Percentiles rank a stretch among this genome's conserved stretches.
phyloP scores from a whole-genome alignment of 164 flowering plant genomes.

The Taxillus chinensis region DNA sequence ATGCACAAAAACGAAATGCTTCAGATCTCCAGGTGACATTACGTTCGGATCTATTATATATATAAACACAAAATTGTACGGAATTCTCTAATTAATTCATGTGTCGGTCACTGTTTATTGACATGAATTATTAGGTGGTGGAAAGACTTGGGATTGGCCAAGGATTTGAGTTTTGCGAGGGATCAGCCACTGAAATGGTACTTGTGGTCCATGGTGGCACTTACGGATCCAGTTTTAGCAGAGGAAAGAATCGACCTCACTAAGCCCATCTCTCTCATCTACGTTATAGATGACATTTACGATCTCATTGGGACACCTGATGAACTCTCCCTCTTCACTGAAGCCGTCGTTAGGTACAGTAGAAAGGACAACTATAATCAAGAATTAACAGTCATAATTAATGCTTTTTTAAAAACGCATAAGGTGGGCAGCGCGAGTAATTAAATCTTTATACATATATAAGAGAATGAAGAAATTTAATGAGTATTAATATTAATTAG shows the following conservation, averaged over 20 bases:
- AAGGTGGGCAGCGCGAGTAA: too few species aligned
- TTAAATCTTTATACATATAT: too few species aligned
- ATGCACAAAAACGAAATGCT: background rate
- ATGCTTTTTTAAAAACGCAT: too few species aligned
- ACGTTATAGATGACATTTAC: conserved; percentile 1
- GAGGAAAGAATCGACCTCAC: background rate
- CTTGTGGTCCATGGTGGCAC: background rate
- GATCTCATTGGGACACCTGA: background rate
- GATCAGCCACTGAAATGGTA: background rate
- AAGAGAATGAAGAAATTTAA: too few species aligned
- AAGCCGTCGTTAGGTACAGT: background rate
- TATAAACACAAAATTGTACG: background rate
- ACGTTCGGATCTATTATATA: background rate
- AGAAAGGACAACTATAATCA: background rate
- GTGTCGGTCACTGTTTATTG: too few species aligned
- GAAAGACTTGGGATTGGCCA: background rate
- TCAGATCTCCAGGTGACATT: background rate
- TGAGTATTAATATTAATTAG: too few species aligned
- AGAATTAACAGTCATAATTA: too few species aligned
- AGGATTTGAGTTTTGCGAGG: background rate
- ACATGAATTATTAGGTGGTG: background rate
- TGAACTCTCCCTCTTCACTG: background rate
- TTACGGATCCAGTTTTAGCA: background rate
- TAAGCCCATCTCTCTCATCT: background rate
- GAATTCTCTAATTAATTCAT: background rate